These are phyloP conservation scores for Funneliformis caledonium DNA, from an alignment of 371 early-diverging fungal species.

Conservation along the genomic window DNA sequence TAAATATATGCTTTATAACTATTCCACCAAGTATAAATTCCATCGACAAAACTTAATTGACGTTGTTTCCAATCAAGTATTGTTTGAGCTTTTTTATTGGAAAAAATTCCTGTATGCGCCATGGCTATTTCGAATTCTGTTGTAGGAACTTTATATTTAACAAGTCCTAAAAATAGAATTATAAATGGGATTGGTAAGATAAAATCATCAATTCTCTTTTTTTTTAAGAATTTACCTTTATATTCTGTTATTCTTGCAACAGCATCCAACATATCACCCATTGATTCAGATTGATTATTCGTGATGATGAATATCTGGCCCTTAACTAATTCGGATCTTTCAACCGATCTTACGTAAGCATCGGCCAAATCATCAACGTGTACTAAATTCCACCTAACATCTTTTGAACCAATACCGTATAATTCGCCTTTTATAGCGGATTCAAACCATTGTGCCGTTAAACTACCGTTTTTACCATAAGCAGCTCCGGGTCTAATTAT, in stretches of 20 bases:
- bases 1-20: constrained; percentile 8
- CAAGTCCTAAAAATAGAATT: background rate
- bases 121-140: constrained; percentile 11
- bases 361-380: constrained; percentile 32
- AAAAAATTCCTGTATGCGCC: constrained; percentile 7
- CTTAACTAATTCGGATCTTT: constrained; percentile 1
- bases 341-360: background rate
- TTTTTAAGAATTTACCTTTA: background rate
- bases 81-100: constrained; percentile 23
- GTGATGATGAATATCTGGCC: constrained; percentile 11
- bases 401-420: background rate
- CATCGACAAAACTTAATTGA: constrained; percentile 30
- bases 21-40: constrained; percentile 33
- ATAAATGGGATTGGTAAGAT: background rate
- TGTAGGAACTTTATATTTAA: background rate
- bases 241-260: constrained; percentile 6
- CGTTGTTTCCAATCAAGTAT: constrained; percentile 26
- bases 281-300: constrained; percentile 21
- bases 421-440: background rate
- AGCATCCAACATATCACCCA: constrained; percentile 8
- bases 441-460: constrained; percentile 22
- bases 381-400: constrained; percentile 28
- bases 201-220: too few species aligned
- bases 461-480: constrained; percentile 24
- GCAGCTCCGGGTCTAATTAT: constrained; percentile 19